These are phyloP conservation scores for Beauveria medogensis DNA, from an alignment of 2,329 filamentous ascomycete genomes.

Conservation along the genomic window DNA sequence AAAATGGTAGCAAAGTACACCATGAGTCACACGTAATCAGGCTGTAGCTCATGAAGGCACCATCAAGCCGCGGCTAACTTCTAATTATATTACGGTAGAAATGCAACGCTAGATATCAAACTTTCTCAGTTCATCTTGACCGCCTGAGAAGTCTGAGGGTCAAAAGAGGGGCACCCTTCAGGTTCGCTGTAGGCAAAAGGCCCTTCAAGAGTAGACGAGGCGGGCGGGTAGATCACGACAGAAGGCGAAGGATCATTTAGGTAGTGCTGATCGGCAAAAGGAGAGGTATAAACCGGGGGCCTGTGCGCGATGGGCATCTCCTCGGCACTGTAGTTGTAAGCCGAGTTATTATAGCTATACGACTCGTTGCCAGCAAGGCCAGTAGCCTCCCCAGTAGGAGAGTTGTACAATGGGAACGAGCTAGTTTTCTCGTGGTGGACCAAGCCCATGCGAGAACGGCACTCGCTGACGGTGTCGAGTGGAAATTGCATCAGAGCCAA, in stretches of 20 bases:
- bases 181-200: conserved; percentile 55
- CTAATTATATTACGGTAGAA: no score
- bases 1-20: no score
- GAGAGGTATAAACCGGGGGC: conserved; percentile 48
- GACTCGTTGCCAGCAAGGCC: conserved; percentile 32
- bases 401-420: conserved; percentile 53
- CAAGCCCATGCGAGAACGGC: conserved; percentile 63
- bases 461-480: conserved; percentile 60
- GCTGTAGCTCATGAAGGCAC: no score
- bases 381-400: conserved; percentile 39
- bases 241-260: conserved; percentile 56
- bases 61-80: no score
- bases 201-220: conserved; percentile 54
- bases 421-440: conserved; percentile 48
- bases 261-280: conserved; percentile 47
- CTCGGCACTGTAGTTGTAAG: conserved; percentile 58
- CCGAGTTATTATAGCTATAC: conserved; percentile 48
- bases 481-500: conserved; percentile 65
- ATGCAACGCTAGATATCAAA: no score
- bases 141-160: conserved; percentile 35
- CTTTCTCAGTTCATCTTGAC: conserved; percentile 14
- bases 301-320: conserved; percentile 49
- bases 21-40: no score
- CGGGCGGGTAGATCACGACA: conserved; percentile 52
- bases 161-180: conserved; percentile 46